Base-by-base conservation (phyloP, 225 moss, liverwort and hornwort species). In the Rhytidiadelphus loreus region DNA sequence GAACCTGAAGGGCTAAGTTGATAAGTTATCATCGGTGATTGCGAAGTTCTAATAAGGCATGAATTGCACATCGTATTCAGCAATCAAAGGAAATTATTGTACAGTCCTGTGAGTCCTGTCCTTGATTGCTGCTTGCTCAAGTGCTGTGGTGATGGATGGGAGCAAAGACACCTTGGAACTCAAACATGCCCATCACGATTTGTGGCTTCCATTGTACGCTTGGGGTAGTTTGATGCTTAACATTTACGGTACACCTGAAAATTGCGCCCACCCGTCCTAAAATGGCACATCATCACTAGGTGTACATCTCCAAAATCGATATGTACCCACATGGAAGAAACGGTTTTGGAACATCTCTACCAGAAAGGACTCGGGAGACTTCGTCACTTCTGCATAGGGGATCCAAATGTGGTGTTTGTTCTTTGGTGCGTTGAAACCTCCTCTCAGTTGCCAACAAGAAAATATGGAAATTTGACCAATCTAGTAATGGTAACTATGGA, bases 181-280 rank as follows among this genome's bases (percentile, higher is more conserved):
- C 52, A 52, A 76, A 33, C 23, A 22, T 21, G 53, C 21, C 52
- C 76, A 76, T 23, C 53, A 2, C 22, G 35, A 20, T 52, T 75
- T 12, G 3, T 50, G 33, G 50, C 33, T 50, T 50, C 3, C 2
- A 48, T 11, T 48, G 74, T 74, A 74, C 74, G 0, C 12, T 48
- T 0, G 0, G 0, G 32, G 11, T 30, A 32, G 30, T 46, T 73
- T 30, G 73, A 46, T 73, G 73, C 46, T 73, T 73, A 43, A 16
- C 0, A 11, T 17, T 50, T 50, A 50, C 10, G 17, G 14, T 73
- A 29, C 72, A 72, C 17, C 28, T 2, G 5, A 26, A n/a, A 70
- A 70, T 41, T 3, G 4, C 1, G 8, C 13, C 7, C n/a, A n/a
- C n/a, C n/a, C n/a, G n/a, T n/a, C n/a, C 0, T 7, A 6, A 9